These are phyloP conservation scores for Stemphylium vesicarium DNA, from an alignment of 2,329 filamentous ascomycete species.

Conservation along the genomic window DNA sequence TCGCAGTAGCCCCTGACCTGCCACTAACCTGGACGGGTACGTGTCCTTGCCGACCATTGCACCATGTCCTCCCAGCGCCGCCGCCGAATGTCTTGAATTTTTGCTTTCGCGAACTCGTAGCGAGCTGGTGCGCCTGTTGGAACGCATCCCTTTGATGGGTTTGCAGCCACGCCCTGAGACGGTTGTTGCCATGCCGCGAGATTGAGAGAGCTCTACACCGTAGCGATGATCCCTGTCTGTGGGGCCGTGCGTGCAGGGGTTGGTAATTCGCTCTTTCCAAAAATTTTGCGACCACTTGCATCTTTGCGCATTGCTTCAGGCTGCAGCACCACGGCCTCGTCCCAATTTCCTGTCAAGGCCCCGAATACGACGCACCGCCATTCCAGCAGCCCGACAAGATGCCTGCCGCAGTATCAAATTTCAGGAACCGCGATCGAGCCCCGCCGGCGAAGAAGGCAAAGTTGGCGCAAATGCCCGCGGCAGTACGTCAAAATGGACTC, in stretches of 20 bases:
- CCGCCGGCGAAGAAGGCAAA: slow-evolving; percentile 49
- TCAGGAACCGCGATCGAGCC: slow-evolving; percentile 34
- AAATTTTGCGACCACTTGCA: slow-evolving; percentile 26
- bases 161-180: neutral
- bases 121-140: neutral
- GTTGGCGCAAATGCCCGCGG: slow-evolving; percentile 38
- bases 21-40: slow-evolving; percentile 26
- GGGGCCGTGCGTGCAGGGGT: slow-evolving; percentile 16
- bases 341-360: slow-evolving; percentile 3
- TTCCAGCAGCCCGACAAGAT: slow-evolving; percentile 20
- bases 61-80: slow-evolving; percentile 8
- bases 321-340: slow-evolving; percentile 23
- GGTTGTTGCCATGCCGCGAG: neutral
- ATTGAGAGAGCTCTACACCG: slow-evolving; percentile 4
- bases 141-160: too few relatives aligned
- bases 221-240: slow-evolving; percentile 15
- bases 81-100: neutral
- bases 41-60: slow-evolving; percentile 19
- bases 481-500: slow-evolving; percentile 37
- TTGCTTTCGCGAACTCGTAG: neutral
- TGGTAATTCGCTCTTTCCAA: slow-evolving; percentile 21
- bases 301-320: slow-evolving; percentile 30
- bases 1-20: slow-evolving; percentile 35
- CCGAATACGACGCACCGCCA: neutral
- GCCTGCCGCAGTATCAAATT: slow-evolving; percentile 41